Evolutionary conservation across 1,284 basidiomycete genomes (phyloP), one percentile per base, ranked within the genome.

Genomic region (Cerioporus squamosus): DNA sequence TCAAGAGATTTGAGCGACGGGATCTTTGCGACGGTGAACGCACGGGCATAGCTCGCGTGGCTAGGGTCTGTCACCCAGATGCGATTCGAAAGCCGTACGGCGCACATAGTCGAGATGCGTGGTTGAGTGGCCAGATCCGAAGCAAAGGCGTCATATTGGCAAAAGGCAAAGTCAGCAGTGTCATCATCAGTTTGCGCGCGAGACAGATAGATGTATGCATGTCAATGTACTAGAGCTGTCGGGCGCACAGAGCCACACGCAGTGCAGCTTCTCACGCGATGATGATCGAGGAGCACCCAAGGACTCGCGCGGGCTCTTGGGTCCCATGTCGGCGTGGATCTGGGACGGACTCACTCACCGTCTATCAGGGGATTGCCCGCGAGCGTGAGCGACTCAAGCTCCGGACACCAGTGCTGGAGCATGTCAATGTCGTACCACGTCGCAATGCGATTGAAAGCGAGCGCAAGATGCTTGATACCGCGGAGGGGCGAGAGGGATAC

Each of bases 391-490:
- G 79, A 81, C 65, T 84, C 76, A 12, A 95, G 75, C 45, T 72
- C 61, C 9, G 90, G 87, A 63, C 83, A 83, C 87, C 91, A 93
- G 12, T 64, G 68, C 22, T 82, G 77, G 23, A 98, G 74, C 3
- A 83, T 77, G 71, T 96, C 91, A 51, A 97, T 77, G 61, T 84
- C 82, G 17, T 70, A 62, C 94, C 93, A 97, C 12, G 75, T 63
- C 5, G 70, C 60, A 43, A 97, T 68, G 0, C 66, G 69, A 65
- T 95, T 95, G 55, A 76, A 77, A 22, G 86, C 83, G 44, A 97
- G 74, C 3, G 83, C 82, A 12, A 96, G 75, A 62, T 88, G 79
- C 68, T 78, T 81, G 50, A 75, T 54, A 20, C 55, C 57, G 2
- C 46, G 47, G 12, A 72, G 53, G 3, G 65, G 56, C 63, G 42